These are phyloP conservation scores for Ceratocystis alfenasii DNA, from an alignment of 2,329 filamentous ascomycete genomes.

Conservation along the genomic window DNA sequence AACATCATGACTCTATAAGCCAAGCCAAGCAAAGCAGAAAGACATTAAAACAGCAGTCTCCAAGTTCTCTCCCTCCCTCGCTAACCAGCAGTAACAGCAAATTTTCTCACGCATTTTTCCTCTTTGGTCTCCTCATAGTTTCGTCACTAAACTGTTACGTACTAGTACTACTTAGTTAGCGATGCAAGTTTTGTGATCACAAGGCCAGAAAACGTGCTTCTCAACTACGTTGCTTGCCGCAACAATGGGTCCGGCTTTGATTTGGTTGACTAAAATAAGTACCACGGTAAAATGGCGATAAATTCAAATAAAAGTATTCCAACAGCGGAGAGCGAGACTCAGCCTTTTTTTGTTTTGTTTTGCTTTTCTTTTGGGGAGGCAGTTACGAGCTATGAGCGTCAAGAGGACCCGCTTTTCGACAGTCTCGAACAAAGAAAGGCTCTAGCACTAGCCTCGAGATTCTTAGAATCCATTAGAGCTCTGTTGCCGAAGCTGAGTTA, in stretches of 20 bases:
- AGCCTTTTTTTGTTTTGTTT: neutral
- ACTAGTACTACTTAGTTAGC: slow-evolving; percentile 4
- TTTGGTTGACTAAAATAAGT: neutral
- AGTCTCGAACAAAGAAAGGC: slow-evolving; percentile 6
- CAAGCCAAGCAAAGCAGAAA: neutral
- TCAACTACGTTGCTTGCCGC: neutral
- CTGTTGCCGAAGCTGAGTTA: neutral
- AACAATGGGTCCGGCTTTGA: neutral
- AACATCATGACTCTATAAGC: slow-evolving; percentile 1
- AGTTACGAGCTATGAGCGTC: neutral
- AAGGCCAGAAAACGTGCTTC: slow-evolving; percentile 10
- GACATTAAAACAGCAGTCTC: neutral
- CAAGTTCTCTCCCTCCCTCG: neutral
- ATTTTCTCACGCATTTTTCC: neutral
- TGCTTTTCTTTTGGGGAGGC: neutral
- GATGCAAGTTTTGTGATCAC: slow-evolving; percentile 5
- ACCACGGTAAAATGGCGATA: neutral
- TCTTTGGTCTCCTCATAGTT: neutral
- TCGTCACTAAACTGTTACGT: slow-evolving; percentile 9
- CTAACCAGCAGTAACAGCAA: neutral
- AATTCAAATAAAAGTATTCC: neutral
- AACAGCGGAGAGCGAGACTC: neutral
- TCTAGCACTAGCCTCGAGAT: neutral
- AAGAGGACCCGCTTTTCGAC: neutral
- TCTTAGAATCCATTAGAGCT: neutral